A percentile compares a stretch with the other conserved stretches of the same genome.
phyloP scores from a whole-genome alignment of 345 rosid species.

The Aegle marmelos region DNA sequence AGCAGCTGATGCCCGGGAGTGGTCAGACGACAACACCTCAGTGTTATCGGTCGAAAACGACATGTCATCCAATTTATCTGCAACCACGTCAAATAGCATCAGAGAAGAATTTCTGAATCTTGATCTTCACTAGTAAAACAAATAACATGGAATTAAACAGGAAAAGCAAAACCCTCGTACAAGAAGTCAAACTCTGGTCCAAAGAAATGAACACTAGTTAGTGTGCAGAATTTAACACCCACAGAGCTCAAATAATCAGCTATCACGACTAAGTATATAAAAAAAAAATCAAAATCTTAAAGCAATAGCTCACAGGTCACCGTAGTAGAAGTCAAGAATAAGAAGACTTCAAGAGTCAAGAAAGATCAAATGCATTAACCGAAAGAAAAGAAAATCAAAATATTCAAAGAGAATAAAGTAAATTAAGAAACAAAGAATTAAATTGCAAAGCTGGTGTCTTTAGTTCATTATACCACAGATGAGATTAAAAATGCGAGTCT shows the following conservation, averaged over 20 bases:
- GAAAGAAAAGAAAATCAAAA: neutral
- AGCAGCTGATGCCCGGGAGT: neutral
- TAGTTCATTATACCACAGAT: neutral
- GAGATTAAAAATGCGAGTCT: slow-evolving; percentile 11
- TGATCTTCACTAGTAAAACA: neutral
- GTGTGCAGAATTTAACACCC: neutral
- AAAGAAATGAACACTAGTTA: neutral
- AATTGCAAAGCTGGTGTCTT: neutral
- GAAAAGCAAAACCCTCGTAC: neutral
- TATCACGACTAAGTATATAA: too few species aligned
- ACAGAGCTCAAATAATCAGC: neutral
- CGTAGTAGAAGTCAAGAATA: too few species aligned
- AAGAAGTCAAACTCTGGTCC: neutral
- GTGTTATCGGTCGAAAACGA: neutral
- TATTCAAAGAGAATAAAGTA: neutral
- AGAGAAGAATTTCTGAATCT: neutral
- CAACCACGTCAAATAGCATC: neutral
- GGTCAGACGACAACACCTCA: neutral
- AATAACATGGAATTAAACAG: neutral
- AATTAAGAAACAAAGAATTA: neutral
- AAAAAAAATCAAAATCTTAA: too few species aligned
- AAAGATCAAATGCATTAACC: neutral
- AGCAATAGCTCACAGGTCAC: too few species aligned
- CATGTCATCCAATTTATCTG: neutral
- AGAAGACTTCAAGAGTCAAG: neutral